Evolutionary conservation across 805 yeast species (phyloP).

Genomic region (Limtongozyma cylindracea): DNA sequence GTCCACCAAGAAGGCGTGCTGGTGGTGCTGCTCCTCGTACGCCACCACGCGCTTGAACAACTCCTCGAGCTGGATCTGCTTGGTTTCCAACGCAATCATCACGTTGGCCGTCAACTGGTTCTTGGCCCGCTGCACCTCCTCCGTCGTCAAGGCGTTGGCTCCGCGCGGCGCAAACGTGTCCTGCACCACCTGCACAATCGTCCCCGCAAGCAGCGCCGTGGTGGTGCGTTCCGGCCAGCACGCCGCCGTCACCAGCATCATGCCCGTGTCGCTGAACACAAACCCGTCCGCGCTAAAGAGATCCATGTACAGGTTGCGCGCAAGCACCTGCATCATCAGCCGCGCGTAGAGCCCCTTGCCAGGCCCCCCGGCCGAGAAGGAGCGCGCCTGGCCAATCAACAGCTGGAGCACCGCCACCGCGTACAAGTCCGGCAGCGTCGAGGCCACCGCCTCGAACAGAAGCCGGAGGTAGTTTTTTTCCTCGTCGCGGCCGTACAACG

Average conservation of each 20-base stretch:
- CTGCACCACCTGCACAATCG: conserved; percentile 57
- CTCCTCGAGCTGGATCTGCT: conserved; percentile 89
- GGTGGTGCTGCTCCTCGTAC: too few relatives aligned
- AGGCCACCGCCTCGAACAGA: conserved; percentile 73
- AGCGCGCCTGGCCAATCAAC: conserved; percentile 87
- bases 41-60: too few relatives aligned
- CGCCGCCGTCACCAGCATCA: conserved; percentile 72
- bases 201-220: too few relatives aligned
- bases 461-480: conserved; percentile 14
- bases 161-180: conserved; percentile 19
- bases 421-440: conserved; percentile 66
- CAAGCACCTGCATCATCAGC: conserved; percentile 72
- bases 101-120: conserved; percentile 74
- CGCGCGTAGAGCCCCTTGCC: conserved; percentile 98
- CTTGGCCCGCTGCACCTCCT: conserved; percentile 73
- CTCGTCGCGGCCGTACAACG: too few relatives aligned
- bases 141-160: conserved; percentile 22
- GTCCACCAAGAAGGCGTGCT: too few relatives aligned
- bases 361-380: conserved; percentile 97
- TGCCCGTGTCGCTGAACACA: conserved; percentile 71
- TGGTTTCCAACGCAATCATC: conserved; percentile 81
- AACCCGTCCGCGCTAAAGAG: conserved; percentile 75
- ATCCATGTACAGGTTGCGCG: conserved; percentile 79
- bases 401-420: conserved; percentile 81
- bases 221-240: conserved; percentile 73